phyloP scores from a whole-genome alignment of 345 rosid species.

The Pugionium cornutum region DNA sequence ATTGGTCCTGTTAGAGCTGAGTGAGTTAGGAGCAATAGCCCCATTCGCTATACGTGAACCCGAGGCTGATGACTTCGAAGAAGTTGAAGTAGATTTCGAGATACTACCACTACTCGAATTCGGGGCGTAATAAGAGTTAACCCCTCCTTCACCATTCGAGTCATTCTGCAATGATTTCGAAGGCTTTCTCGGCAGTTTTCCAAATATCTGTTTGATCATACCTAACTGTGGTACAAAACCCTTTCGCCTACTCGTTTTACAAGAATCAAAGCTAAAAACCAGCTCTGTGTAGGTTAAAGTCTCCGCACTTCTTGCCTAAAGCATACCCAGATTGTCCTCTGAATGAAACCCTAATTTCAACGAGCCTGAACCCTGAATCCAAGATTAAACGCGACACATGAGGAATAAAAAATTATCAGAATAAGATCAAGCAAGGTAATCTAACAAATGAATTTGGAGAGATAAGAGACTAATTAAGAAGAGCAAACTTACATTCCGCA shows the following conservation, averaged over 20 bases:
- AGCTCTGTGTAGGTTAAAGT: constrained; percentile 16
- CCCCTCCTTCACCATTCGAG: constrained; percentile 50
- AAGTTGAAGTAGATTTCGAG: constrained; percentile 32
- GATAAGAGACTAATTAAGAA: not conserved
- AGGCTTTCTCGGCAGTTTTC: constrained; percentile 70
- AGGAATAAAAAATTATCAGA: not conserved
- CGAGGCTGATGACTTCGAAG: constrained; percentile 48
- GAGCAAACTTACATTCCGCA: constrained; percentile 28
- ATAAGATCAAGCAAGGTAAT: constrained; percentile 17
- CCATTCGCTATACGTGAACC: constrained; percentile 57
- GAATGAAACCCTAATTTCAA: constrained; percentile 12
- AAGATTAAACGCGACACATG: not conserved
- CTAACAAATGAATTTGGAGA: constrained; percentile 5
- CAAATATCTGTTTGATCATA: constrained; percentile 82
- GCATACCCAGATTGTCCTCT: constrained; percentile 24
- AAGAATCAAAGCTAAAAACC: constrained; percentile 10
- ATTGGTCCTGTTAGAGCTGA: constrained; percentile 37
- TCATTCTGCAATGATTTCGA: constrained; percentile 61
- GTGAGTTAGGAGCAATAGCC: constrained; percentile 36
- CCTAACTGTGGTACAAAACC: constrained; percentile 34
- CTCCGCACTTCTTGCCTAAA: constrained; percentile 1
- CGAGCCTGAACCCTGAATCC: not conserved
- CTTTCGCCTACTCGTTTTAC: constrained; percentile 14
- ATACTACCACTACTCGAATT: constrained; percentile 39
- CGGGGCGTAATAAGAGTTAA: constrained; percentile 45